Evolutionary conservation across 345 rosid species (phyloP), one percentile per base, ranked within the genome.

Genomic region (Populus alba): DNA sequence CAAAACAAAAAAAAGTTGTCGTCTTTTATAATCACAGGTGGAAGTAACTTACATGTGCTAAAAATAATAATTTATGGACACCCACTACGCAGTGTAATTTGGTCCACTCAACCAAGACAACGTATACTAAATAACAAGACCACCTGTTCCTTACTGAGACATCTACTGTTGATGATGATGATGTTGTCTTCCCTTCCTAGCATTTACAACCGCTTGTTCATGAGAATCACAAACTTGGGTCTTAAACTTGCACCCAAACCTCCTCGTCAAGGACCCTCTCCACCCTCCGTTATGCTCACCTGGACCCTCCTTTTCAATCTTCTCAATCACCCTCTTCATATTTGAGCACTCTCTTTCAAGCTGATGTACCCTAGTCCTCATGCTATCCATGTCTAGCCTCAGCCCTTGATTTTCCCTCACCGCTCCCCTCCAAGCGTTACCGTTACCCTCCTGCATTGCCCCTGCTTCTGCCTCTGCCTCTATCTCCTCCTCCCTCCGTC

Each of bases 321-420:
- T 92, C 22, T 88, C 89, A 12, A 96, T 92, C 79, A 88, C 97
- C 74, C 89, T 92, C 89, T 89, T 96, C 96, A 96, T 93, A 7
- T 80, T 87, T 1, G 97, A 92, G 75, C 98, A 96, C 68, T 96
- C 98, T 68, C 88, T 86, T 83, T 96, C 99, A 59, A 96, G 88
- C 81, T 89, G 87, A 65, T 92, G 92, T 81, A 93, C 97, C 51
- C 99, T 90, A 78, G 94, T 91, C 90, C 97, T 90, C 97, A 96
- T 93, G 85, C 93, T 91, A 80, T 96, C 99, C 99, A 96, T 92
- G 81, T 96, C 99, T 71, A 96, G 85, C 67, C 94, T 90, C 69
- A 96, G 87, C 87, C 93, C 97, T 81, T 92, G 97, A 90, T 96
- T 96, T 90, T 96, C 97, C 81, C 97, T 90, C 86, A 84, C 95